phyloP scores from a whole-genome alignment of 2,329 filamentous ascomycete species.

The Arthrobotrys conoides region DNA sequence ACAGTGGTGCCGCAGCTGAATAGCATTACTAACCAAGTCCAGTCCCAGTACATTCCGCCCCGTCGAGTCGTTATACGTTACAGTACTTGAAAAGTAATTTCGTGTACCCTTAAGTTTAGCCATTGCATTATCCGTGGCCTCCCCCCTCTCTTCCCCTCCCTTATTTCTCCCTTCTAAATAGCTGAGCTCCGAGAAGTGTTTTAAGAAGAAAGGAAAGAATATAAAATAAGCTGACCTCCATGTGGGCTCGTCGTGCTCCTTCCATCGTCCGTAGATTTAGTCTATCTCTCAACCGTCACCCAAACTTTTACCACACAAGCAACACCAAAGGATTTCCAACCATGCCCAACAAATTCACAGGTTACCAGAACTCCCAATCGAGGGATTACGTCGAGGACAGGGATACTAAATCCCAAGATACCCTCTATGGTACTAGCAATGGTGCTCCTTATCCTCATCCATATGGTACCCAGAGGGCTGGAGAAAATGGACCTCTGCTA shows the following conservation, averaged over 20 bases:
- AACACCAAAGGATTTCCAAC: slow-evolving; percentile 32
- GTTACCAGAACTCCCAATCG: slow-evolving; percentile 48
- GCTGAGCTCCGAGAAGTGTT: not conserved
- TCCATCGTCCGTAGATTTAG: slow-evolving; percentile 36
- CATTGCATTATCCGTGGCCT: not conserved
- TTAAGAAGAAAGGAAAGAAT: not conserved
- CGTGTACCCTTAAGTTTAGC: slow-evolving; percentile 9
- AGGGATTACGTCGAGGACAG: slow-evolving; percentile 49
- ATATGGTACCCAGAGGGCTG: slow-evolving; percentile 73
- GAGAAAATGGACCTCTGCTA: slow-evolving; percentile 74
- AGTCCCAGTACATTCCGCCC: slow-evolving; percentile 30
- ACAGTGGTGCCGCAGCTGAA: slow-evolving; percentile 17
- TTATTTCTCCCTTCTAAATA: not conserved
- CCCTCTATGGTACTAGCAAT: slow-evolving; percentile 73
- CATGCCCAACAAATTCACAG: slow-evolving; percentile 55
- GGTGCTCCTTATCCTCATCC: slow-evolving; percentile 73
- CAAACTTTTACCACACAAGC: slow-evolving; percentile 2
- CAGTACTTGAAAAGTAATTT: slow-evolving; percentile 26
- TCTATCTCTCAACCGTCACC: slow-evolving; percentile 9
- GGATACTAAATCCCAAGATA: slow-evolving; percentile 55
- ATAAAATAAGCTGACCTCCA: slow-evolving; percentile 35
- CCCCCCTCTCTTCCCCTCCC: not conserved
- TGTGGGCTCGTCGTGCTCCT: slow-evolving; percentile 40
- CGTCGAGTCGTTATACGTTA: slow-evolving; percentile 8
- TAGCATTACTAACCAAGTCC: slow-evolving; percentile 19